These are phyloP conservation scores for Saccharomyces eubayanus DNA, from an alignment of 805 yeast genomes.

Conservation along the genomic window DNA sequence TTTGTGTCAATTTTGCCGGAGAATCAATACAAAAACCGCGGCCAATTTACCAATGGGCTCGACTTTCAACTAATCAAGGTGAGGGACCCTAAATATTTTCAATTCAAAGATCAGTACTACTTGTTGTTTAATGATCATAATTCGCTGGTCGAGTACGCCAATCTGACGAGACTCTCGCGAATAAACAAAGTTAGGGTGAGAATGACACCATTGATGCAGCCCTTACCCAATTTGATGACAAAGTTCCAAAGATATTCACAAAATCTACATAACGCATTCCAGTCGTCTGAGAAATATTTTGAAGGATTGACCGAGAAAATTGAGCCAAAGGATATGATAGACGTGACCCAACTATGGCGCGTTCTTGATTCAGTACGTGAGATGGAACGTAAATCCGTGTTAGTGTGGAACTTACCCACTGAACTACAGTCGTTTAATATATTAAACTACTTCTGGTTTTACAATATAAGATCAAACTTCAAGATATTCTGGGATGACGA, in stretches of 20 bases:
- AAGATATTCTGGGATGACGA: slow-evolving; percentile 18
- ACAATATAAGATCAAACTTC: slow-evolving; percentile 25
- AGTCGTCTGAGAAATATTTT: slow-evolving; percentile 14
- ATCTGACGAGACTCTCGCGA: slow-evolving; percentile 10
- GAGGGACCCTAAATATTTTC: slow-evolving; percentile 26
- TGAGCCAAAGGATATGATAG: background rate
- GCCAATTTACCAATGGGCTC: background rate
- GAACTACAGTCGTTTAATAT: slow-evolving; percentile 11
- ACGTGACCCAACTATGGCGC: background rate
- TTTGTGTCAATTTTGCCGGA: slow-evolving; percentile 14
- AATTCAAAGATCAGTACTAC: slow-evolving; percentile 23
- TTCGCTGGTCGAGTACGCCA: slow-evolving; percentile 9
- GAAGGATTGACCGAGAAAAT: slow-evolving; percentile 1
- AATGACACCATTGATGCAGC: slow-evolving; percentile 7
- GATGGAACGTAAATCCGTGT: slow-evolving; percentile 17
- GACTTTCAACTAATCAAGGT: slow-evolving; percentile 14
- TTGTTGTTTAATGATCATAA: slow-evolving; percentile 17
- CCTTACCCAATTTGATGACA: background rate
- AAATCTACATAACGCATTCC: slow-evolving; percentile 18
- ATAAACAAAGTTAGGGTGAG: slow-evolving; percentile 16
- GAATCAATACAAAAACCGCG: background rate
- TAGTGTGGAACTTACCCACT: slow-evolving; percentile 27
- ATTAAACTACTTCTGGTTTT: slow-evolving; percentile 24
- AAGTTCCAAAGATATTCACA: slow-evolving; percentile 2
- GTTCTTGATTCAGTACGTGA: slow-evolving; percentile 5